Conservation (phyloP, 192 early-diverging fungal species). For the Coemansia sp. region DNA sequence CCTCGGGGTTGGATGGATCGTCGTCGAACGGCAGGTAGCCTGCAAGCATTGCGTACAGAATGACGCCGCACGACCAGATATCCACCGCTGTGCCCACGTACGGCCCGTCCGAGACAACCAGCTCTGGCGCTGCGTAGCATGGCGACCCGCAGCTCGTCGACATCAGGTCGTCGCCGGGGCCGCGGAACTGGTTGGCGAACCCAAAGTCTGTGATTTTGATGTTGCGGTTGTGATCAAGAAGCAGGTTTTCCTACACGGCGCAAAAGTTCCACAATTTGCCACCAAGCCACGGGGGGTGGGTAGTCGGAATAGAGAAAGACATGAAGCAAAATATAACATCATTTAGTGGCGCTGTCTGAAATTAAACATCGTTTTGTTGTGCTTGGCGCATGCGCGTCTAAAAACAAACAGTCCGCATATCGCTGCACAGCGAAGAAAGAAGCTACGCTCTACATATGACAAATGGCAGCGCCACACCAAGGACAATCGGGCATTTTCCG, state of each 20-base stretch:
- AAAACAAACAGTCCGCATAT: no score
- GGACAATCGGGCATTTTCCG: no score
- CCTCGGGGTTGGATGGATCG: constrained; percentile 86
- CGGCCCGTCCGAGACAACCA: constrained; percentile 94
- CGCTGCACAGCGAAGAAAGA: no score
- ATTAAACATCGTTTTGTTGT: no score
- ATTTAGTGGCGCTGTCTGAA: not conserved
- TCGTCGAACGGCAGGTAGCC: constrained; percentile 91
- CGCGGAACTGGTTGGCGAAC: constrained; percentile 89
- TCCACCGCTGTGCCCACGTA: constrained; percentile 97
- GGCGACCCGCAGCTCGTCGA: constrained; percentile 96
- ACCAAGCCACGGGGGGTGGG: not conserved
- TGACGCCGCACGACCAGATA: constrained; percentile 99
- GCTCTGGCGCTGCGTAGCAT: constrained; percentile 98
- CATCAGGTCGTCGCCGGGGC: constrained; percentile 78
- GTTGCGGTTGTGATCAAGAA: constrained; percentile 89
- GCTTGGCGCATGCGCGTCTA: no score
- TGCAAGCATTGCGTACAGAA: constrained; percentile 90
- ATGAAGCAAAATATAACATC: constrained; percentile 2
- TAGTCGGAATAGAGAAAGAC: not conserved
- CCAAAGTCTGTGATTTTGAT: constrained; percentile 99
- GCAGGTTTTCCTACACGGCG: constrained; percentile 79
- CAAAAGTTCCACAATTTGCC: not conserved
- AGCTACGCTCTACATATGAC: no score
- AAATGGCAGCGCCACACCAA: no score